Base-by-base conservation (phyloP, 176 grass and related monocot species). In the Juncus effusus region DNA sequence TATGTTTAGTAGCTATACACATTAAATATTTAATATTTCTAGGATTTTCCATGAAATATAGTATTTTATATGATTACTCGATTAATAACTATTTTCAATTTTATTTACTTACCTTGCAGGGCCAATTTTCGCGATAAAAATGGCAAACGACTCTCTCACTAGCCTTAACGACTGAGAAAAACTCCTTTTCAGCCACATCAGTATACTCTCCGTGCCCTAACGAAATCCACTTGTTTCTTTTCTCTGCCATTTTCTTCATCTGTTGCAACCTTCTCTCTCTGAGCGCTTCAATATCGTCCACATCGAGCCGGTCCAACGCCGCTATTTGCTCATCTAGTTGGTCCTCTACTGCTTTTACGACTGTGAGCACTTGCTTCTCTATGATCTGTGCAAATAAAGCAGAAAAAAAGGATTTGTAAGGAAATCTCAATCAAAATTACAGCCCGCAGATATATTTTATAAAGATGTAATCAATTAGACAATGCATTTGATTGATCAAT, bases 121-220 rank as follows among this genome's bases (percentile, higher is more conserved):
- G 94, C 94, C 94, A 99, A 76, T 99, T 99, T 11, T 99, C 83
- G 44, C 94, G 85, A 69, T 93, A 89, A 81, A 89, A 99, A 69
- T 99, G 94, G 80, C 94, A 99, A 13, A 99, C 83, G 68, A 99
- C 78, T 37, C 85, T 80, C 52, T 93, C 88, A 69, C 88, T 93
- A 39, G 88, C 94, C 67, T 97, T 97, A 13, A 82, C 88, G 7
- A 69, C 80, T 38, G 88, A 13, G 77, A 97, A 97, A 64, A 97
- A 97, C n/a, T 97, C 94, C 73, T 97, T 97, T 81, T 97, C 94
- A 65, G 87, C 76, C 51, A 93, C 58, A 10, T 97, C 94, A 1
- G 79, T 1, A 78, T 89, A 97, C 65, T 97, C 94, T 4, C 88
- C 85, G 66, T 97, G 94, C 3, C 88, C 88, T 53, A 80, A 76